Evolutionary conservation across 192 early-diverging fungal species (phyloP).

Genomic region (Podila epicladia): DNA sequence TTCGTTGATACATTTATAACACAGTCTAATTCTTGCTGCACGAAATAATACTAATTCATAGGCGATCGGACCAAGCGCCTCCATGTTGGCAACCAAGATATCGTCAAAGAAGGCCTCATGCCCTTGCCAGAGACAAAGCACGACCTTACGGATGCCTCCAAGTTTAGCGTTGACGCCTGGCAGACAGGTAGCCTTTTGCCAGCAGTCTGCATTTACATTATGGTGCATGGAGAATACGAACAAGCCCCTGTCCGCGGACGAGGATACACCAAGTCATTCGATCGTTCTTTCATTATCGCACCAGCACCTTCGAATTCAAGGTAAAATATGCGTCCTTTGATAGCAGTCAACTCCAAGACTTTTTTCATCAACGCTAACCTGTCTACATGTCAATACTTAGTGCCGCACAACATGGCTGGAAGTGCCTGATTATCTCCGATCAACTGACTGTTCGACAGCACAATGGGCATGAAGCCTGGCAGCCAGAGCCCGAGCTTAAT

Average conservation of each 20-base stretch:
- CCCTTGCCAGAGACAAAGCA: constrained; percentile 54
- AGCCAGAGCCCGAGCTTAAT: constrained; percentile 10
- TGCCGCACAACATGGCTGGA: constrained; percentile 32
- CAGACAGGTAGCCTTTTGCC: constrained; percentile 47
- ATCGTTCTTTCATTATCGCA: constrained; percentile 57
- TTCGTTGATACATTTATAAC: not conserved
- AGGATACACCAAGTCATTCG: constrained; percentile 45
- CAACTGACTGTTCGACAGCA: constrained; percentile 27
- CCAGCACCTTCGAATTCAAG: constrained; percentile 49
- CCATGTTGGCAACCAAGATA: constrained; percentile 23
- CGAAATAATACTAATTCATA: not conserved
- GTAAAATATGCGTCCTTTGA: constrained; percentile 11
- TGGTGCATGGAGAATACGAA: constrained; percentile 39
- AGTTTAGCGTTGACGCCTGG: constrained; percentile 61
- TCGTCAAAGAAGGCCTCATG: constrained; percentile 27
- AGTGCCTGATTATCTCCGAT: constrained; percentile 43
- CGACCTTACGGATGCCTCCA: constrained; percentile 47
- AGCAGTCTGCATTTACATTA: constrained; percentile 40
- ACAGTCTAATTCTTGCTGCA: not conserved
- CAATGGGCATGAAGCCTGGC: constrained; percentile 38
- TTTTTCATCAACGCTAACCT: not conserved
- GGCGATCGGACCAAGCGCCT: constrained; percentile 21
- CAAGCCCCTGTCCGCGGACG: constrained; percentile 3
- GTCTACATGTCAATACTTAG: not conserved
- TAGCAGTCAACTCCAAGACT: not conserved